Base-by-base conservation (phyloP, 768 basidiomycete species). In the Gloeophyllum trabeum region DNA sequence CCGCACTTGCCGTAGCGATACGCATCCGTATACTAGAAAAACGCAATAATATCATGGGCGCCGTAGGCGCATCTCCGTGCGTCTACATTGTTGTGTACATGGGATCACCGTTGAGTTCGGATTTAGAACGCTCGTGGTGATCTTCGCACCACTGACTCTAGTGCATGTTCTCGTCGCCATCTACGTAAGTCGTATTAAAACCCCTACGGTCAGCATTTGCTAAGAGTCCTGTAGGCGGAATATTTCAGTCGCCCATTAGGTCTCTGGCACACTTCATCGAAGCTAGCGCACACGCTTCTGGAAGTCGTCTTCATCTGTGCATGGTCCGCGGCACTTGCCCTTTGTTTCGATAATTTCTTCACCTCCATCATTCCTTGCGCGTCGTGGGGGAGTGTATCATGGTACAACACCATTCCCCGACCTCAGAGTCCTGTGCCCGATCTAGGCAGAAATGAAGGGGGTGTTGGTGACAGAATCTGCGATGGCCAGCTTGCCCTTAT, bases 221-320 rank as follows among this genome's bases (percentile, higher is more conserved):
- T 18, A 48, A 10, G 50, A 26, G 6, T 51, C 24, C 35, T 50
- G 41, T 28, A 92, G 89, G 69, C 91, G 43, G 91, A 94, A 62
- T 96, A 96, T 62, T 92, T 92, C 54, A 85, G 91, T 30, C 78
- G 83, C 25, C 91, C 92, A 4, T 65, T 94, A 19, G 92, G 91
- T n/a, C 66, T 94, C 23, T 94, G 92, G 92, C 71, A 75, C 40
- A 90, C 91, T 24, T 88, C 87, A 24, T 77, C 69, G 39, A 93
- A 93, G 61, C 73, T 92, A 26, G 76, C 83, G 2, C 81, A 92
- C 54, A 93, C 90, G 5, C 73, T 93, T 24, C 72, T 79, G 36
- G 92, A 94, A 65, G 83, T 91, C 35, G 67, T 89, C 42, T 91
- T 89, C 58, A 90, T 91, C 51, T 93, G 90, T 61, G 76, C 83